phyloP scores from a whole-genome alignment of 306 rosid genomes.

The Prunus fruticosa region DNA sequence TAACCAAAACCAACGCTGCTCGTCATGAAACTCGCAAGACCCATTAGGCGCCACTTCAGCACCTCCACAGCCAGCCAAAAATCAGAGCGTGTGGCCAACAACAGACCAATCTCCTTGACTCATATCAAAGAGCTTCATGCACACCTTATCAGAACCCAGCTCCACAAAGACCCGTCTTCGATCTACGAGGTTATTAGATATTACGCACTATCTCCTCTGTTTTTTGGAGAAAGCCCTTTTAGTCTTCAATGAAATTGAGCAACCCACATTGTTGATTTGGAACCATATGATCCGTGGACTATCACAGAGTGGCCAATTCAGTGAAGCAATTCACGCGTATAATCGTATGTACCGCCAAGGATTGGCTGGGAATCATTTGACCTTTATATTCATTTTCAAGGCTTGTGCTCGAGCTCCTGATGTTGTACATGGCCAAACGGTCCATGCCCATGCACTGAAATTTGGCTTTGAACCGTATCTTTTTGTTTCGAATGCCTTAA shows the following conservation, averaged over 20 bases:
- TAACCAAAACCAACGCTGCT: neutral
- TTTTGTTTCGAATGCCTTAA: constrained; percentile 65
- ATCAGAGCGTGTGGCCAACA: constrained; percentile 14
- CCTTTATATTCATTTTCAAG: constrained; percentile 61
- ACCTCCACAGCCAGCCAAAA: constrained; percentile 9
- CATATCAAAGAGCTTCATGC: constrained; percentile 51
- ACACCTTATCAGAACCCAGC: constrained; percentile 47
- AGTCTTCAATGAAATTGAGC: constrained; percentile 48
- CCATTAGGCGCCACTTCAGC: constrained; percentile 21
- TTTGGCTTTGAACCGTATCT: constrained; percentile 59
- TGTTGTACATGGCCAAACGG: constrained; percentile 28
- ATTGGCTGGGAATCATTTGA: constrained; percentile 45
- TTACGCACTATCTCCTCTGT: constrained; percentile 43
- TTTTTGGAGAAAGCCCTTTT: constrained; percentile 44
- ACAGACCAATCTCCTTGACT: constrained; percentile 2
- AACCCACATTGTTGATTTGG: constrained; percentile 61
- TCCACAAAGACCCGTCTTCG: constrained; percentile 42
- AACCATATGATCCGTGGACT: constrained; percentile 69
- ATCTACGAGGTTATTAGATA: constrained; percentile 49
- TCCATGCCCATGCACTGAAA: constrained; percentile 47
- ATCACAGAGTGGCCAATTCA: constrained; percentile 50
- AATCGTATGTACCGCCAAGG: constrained; percentile 43
- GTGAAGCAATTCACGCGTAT: constrained; percentile 54
- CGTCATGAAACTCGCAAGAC: constrained; percentile 39
- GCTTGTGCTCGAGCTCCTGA: constrained; percentile 67